A percentile compares a stretch with the other conserved stretches of the same genome.
Evolutionary conservation across 352 stramenopile species (phyloP).

Genomic region (Globisporangium nagaii): DNA sequence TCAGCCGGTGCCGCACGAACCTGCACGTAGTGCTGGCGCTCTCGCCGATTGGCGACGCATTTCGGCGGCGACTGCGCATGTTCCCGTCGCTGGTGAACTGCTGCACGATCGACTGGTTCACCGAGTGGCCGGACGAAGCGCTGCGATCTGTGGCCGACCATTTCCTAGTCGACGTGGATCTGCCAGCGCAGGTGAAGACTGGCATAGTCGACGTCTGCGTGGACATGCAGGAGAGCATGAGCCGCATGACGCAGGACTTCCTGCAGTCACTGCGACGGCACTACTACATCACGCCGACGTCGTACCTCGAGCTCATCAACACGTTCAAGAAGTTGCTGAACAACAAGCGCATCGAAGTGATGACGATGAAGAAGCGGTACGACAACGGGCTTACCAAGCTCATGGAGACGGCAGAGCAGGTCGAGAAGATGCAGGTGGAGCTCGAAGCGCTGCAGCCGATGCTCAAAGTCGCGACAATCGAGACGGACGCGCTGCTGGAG

Average conservation of each 20-base stretch:
- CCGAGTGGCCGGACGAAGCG: constrained; percentile 93
- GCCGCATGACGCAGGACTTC: constrained; percentile 75
- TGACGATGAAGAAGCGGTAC: constrained; percentile 88
- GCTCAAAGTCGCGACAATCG: constrained; percentile 88
- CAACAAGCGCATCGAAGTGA: constrained; percentile 89
- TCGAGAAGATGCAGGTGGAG: constrained; percentile 92
- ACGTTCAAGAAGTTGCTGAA: constrained; percentile 93
- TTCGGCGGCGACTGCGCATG: constrained; percentile 91
- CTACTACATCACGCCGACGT: constrained; percentile 96
- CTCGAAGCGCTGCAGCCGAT: constrained; percentile 91
- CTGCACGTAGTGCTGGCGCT: constrained; percentile 93
- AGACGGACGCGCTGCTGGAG: constrained; percentile 87
- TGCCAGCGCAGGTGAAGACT: constrained; percentile 66
- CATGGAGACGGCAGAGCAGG: constrained; percentile 90
- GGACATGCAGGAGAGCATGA: constrained; percentile 92
- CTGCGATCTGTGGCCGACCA: constrained; percentile 90
- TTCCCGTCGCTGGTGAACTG: constrained; percentile 96
- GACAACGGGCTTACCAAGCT: constrained; percentile 93
- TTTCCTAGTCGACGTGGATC: constrained; percentile 88
- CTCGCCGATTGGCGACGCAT: constrained; percentile 91
- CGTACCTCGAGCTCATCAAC: constrained; percentile 94
- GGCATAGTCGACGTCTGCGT: constrained; percentile 94
- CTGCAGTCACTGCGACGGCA: constrained; percentile 84
- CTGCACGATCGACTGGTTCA: constrained; percentile 97
- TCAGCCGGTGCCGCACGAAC: constrained; percentile 88